These are phyloP conservation scores for Podospora tetraspora DNA, from an alignment of 495 filamentous ascomycete genomes.

Conservation along the genomic window DNA sequence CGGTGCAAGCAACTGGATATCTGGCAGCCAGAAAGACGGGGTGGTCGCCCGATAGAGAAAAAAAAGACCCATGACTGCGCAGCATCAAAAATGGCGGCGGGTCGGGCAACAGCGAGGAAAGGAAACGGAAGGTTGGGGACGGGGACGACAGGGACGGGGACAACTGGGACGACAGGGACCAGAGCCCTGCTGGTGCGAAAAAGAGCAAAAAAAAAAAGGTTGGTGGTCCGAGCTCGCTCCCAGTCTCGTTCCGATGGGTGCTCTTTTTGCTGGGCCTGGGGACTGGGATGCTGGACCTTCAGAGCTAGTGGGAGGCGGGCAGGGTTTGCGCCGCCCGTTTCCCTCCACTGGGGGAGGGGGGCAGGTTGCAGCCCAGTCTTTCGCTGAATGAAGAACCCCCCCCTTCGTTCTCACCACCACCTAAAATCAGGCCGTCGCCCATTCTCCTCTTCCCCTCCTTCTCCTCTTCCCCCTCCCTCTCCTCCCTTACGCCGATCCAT, in stretches of 20 bases:
- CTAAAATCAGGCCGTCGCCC: constrained; percentile 37
- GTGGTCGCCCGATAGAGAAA: too few species aligned
- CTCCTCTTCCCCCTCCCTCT: constrained; percentile 30
- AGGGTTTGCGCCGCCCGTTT: constrained; percentile 11
- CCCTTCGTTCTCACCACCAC: constrained; percentile 38
- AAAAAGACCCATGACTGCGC: too few species aligned
- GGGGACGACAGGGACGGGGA: neutral
- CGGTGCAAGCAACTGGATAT: neutral
- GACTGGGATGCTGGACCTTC: neutral
- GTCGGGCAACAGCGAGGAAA: neutral
- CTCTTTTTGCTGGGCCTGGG: neutral
- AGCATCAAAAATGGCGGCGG: too few species aligned
- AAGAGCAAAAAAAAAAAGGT: neutral
- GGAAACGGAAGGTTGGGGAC: too few species aligned
- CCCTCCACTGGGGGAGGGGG: constrained; percentile 4
- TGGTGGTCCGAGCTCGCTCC: neutral
- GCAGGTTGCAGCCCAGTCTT: too few species aligned
- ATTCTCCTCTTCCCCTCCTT: constrained; percentile 31
- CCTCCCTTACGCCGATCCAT: constrained; percentile 32
- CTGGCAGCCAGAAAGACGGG: neutral
- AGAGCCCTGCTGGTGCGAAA: neutral
- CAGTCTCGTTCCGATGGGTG: neutral
- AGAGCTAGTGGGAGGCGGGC: neutral
- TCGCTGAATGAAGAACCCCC: constrained; percentile 14
- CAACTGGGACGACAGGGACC: neutral